Base-by-base conservation (phyloP, 352 stramenopile species). In the Phytophthora uliginosa region DNA sequence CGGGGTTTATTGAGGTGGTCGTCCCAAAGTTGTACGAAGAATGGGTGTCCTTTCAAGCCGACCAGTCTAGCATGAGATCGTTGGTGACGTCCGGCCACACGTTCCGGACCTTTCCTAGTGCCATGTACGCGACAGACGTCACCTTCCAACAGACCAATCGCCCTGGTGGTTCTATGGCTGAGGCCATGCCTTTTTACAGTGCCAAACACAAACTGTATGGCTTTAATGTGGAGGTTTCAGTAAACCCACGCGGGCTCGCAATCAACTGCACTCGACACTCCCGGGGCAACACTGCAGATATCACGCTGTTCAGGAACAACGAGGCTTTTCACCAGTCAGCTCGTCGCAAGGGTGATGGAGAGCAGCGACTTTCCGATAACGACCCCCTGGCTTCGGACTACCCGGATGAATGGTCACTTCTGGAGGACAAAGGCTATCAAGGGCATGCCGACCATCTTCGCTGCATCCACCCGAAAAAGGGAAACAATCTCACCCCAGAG, bases 171-270 rank as follows among this genome's bases (percentile, higher is more conserved):
- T 38, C 34, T 1, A 62, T 52, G 55, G 55, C 55, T 4, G 36
- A 62, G 22, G 36, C 4, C 9, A 52, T 62, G 55, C 55, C 34
- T 3, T 62, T 52, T 38, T 62, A 24, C 36, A 62, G 38, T 24
- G 36, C 34, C 0, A 62, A 52, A 7, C 55, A 51, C 36, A 62
- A 62, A 6, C 8, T 53, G 34, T 36, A 62, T 24, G 38, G 22
- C 4, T 36, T 62, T 2, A 62, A 40, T 2, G 36, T 62, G 2
- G 36, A 62, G 2, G 55, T 62, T 1, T 52, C n/a, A 3, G 55
- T 62, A 0, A 51, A 38, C 7, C 55, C 55, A 38, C 55, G 36
- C 3, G 36, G 38, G 2, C 6, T 47, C 4, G 38, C 24, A 7
- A 28, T 62, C 22, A 62, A 52, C 22, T 51, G 55, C 36, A 38